phyloP scores from a whole-genome alignment of 345 rosid genomes.

The Alliaria petiolata region DNA sequence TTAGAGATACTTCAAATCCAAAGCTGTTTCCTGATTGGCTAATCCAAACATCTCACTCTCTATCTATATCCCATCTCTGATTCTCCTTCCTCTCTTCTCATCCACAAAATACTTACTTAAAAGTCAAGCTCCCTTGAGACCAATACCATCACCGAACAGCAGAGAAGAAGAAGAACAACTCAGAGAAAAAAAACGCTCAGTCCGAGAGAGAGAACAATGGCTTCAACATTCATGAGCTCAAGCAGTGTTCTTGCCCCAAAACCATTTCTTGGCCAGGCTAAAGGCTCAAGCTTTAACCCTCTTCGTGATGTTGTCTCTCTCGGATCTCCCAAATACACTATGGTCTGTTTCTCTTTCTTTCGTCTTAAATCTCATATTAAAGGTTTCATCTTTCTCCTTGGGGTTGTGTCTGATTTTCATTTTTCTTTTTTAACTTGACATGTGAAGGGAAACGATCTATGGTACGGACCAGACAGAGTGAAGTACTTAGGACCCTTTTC shows the following conservation, averaged over 20 bases:
- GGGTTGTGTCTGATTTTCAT: neutral
- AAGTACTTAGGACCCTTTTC: conserved; percentile 98
- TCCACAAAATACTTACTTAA: conserved; percentile 17
- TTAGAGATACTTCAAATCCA: conserved; percentile 60
- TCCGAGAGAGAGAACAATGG: conserved; percentile 36
- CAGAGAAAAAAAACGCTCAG: neutral
- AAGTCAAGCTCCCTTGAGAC: neutral
- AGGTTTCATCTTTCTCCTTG: conserved; percentile 4
- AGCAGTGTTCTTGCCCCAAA: conserved; percentile 58
- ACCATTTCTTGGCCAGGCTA: conserved; percentile 67
- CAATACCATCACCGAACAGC: conserved; percentile 25
- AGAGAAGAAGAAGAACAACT: conserved; percentile 16
- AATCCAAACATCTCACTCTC: conserved; percentile 23
- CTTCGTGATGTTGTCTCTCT: conserved; percentile 63
- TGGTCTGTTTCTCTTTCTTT: conserved; percentile 38
- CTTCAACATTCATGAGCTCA: conserved; percentile 61
- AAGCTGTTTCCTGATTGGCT: conserved; percentile 60
- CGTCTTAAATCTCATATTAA: neutral
- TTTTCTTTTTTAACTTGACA: neutral
- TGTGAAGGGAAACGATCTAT: conserved; percentile 65
- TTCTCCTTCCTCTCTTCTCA: conserved; percentile 32
- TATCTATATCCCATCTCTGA: conserved; percentile 38
- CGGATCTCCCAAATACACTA: conserved; percentile 65
- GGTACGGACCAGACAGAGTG: conserved; percentile 97
- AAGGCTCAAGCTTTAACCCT: conserved; percentile 53